Evolutionary conservation across 2,329 filamentous ascomycete species (phyloP).

Genomic region (Paraphaeosphaeria minitans): DNA sequence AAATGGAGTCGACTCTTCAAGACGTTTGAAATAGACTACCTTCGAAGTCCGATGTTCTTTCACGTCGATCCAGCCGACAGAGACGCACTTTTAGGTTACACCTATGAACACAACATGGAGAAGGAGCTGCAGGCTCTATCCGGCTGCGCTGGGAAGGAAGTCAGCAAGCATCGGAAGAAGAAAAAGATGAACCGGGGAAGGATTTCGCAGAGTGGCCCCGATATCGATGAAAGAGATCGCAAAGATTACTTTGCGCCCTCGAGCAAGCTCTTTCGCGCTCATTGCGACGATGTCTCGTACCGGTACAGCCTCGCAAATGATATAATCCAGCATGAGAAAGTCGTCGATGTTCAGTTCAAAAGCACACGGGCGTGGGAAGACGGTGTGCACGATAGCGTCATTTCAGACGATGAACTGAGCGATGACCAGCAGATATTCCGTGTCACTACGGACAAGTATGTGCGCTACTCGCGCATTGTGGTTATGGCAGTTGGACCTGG

Average conservation of each 20-base stretch:
- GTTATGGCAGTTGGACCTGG: slow-evolving; percentile 74
- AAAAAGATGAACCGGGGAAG: slow-evolving; percentile 59
- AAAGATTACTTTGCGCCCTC: slow-evolving; percentile 55
- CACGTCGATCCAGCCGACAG: slow-evolving; percentile 77
- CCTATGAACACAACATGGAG: slow-evolving; percentile 65
- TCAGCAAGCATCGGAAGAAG: slow-evolving; percentile 76
- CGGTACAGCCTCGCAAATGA: slow-evolving; percentile 57
- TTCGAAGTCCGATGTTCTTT: slow-evolving; percentile 83
- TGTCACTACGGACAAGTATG: slow-evolving; percentile 60
- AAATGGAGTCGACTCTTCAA: slow-evolving; percentile 74
- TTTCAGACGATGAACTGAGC: slow-evolving; percentile 23
- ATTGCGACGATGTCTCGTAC: slow-evolving; percentile 48
- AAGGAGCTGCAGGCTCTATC: slow-evolving; percentile 71
- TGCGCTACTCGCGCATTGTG: slow-evolving; percentile 65
- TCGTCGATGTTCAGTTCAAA: slow-evolving; percentile 66
- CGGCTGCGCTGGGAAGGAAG: slow-evolving; percentile 76
- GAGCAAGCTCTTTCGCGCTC: slow-evolving; percentile 47
- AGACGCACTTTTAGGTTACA: slow-evolving; percentile 73
- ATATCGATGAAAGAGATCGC: slow-evolving; percentile 53
- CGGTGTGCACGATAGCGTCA: slow-evolving; percentile 23
- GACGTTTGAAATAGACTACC: slow-evolving; percentile 70
- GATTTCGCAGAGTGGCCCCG: slow-evolving; percentile 44
- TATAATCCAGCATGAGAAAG: slow-evolving; percentile 64
- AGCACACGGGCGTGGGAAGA: slow-evolving; percentile 45
- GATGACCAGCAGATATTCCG: slow-evolving; percentile 65